These are phyloP conservation scores for Epichloe hybrida DNA, from an alignment of 2,329 filamentous ascomycete species.

Conservation along the genomic window DNA sequence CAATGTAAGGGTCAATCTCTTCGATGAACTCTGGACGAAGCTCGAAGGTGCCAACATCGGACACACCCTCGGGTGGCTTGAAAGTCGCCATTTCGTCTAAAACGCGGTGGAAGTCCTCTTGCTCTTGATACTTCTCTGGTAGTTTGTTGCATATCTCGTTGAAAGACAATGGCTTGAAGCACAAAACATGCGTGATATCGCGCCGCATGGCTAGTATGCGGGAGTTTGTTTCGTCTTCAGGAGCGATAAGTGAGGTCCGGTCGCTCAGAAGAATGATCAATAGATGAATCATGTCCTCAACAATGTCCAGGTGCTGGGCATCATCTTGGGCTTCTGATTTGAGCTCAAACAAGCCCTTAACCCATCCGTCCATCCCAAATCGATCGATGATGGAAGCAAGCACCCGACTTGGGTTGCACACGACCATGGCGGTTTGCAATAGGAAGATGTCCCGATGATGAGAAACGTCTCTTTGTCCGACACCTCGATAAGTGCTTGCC, in stretches of 20 bases:
- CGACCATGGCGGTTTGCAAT: constrained; percentile 76
- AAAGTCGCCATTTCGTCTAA: constrained; percentile 81
- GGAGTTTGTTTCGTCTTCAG: constrained; percentile 50
- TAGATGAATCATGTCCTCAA: constrained; percentile 91
- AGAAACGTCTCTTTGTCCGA: constrained; percentile 78
- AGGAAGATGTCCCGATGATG: constrained; percentile 93
- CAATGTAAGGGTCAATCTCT: constrained; percentile 86
- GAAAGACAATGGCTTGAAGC: constrained; percentile 91
- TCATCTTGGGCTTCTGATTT: constrained; percentile 71
- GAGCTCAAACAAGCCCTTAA: constrained; percentile 65
- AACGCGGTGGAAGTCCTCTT: constrained; percentile 74
- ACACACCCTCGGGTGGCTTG: constrained; percentile 78
- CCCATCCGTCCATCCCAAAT: constrained; percentile 79
- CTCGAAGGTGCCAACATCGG: constrained; percentile 89
- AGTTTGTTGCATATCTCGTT: constrained; percentile 79
- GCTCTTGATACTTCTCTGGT: constrained; percentile 78
- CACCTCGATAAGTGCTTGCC: constrained; percentile 82
- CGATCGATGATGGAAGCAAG: constrained; percentile 84
- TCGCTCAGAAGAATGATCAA: constrained; percentile 86
- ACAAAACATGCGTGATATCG: constrained; percentile 85
- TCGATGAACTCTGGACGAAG: constrained; percentile 76
- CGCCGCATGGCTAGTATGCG: constrained; percentile 63
- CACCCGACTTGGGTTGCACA: constrained; percentile 71
- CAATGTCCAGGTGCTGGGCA: constrained; percentile 75
- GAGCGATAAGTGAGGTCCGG: constrained; percentile 62